Base-by-base conservation (phyloP, 1,284 basidiomycete genomes). In the Moniliella sp. region DNA sequence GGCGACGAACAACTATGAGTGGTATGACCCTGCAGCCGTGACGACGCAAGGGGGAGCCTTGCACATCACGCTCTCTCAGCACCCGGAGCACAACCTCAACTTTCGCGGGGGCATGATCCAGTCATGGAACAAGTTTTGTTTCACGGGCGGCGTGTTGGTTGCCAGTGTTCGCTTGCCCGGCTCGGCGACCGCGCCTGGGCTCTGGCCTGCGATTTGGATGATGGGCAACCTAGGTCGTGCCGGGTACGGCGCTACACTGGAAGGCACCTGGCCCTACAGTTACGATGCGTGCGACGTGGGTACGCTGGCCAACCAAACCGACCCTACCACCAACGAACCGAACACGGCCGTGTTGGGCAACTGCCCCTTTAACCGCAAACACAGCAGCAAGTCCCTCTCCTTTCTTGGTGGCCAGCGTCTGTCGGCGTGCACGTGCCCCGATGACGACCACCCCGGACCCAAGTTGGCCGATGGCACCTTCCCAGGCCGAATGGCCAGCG, bases 381-480 rank as follows among this genome's bases (percentile, higher is more conserved):
- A 50, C 40, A 33, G 37, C 15, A 35, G 47, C 28, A 42, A 55
- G 16, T 43, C 48, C n/a, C 45, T 67, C 10, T 64, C 62, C 14
- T 43, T 48, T 26, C 21, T 34, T 58, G 43, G 67, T 61, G 44
- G 64, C 8, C 62, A 76, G 69, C 7, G 72, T 66, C 33, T 69
- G 64, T 74, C 13, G 68, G n/a, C 1, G 63, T 73, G 71, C 52
- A 71, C 70, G 2, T 72, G 70, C 39, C 50, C n/a, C n/a, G n/a
- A n/a, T 42, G 26, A 27, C 15, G 32, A 33, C 23, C 31, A 32
- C 26, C 31, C 31, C 14, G 31, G 31, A 5, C 31, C 31, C 9
- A 61, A 67, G 25, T 65, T 66, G 21, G 33, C 61, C 0, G 68
- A 74, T 44, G 80, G 79, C 11, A 70, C 73, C 1, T 78, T 69